Percentiles rank a stretch among this genome's conserved stretches.
phyloP scores from a whole-genome alignment of 352 stramenopile genomes.

The Globisporangium cederbergense region DNA sequence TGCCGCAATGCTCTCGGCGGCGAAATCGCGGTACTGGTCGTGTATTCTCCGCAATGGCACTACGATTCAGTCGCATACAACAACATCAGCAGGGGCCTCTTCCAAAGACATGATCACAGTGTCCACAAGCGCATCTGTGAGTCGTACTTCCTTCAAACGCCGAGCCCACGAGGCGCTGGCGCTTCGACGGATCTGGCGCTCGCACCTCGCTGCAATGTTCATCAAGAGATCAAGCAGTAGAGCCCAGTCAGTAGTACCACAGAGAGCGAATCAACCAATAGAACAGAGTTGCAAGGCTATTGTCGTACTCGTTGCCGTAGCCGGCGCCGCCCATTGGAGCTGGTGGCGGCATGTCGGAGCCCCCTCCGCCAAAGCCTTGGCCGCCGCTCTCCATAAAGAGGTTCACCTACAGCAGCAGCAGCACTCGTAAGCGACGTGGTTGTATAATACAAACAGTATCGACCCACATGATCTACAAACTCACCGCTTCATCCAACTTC shows the following conservation, averaged over 20 bases:
- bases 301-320: slow-evolving; percentile 35
- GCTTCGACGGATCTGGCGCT: slow-evolving; percentile 76
- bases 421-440: neutral
- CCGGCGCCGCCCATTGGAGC: slow-evolving; percentile 30
- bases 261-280: neutral
- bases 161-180: slow-evolving; percentile 71
- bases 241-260: slow-evolving; percentile 4
- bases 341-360: slow-evolving; percentile 16
- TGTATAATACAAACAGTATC: slow-evolving; percentile 11
- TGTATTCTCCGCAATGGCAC: slow-evolving; percentile 57
- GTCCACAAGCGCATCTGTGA: too few species aligned
- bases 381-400: slow-evolving; percentile 82
- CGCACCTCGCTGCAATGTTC: slow-evolving; percentile 46
- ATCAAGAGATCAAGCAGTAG: slow-evolving; percentile 11
- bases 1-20: slow-evolving; percentile 72
- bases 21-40: slow-evolving; percentile 78
- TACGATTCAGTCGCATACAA: slow-evolving; percentile 10
- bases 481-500: slow-evolving; percentile 64
- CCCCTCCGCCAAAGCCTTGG: slow-evolving; percentile 22
- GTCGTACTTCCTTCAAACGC: slow-evolving; percentile 38
- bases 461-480: slow-evolving; percentile 14
- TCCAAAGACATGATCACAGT: too few species aligned
- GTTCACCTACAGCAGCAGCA: slow-evolving; percentile 36
- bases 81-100: too few species aligned
- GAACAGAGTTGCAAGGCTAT: neutral